phyloP scores from a whole-genome alignment of 2,329 filamentous ascomycete species.

The Cordyceps farinosa region DNA sequence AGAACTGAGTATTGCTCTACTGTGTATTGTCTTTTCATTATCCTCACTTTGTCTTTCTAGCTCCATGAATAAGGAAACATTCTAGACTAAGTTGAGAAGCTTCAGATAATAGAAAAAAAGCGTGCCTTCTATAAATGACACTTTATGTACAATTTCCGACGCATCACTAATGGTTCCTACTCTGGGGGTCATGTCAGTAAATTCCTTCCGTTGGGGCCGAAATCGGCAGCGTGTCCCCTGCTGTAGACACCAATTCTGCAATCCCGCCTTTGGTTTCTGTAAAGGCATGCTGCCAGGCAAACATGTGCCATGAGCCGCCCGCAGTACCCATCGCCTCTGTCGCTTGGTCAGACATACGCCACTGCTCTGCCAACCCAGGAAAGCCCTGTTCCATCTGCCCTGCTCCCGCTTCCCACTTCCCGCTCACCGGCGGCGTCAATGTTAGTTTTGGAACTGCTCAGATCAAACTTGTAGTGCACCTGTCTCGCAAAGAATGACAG shows the following conservation, averaged over 20 bases:
- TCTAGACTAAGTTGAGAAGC: too few species aligned
- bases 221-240: background rate
- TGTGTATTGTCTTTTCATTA: too few species aligned
- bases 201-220: background rate
- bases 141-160: background rate
- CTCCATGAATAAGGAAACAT: too few species aligned
- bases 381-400: background rate
- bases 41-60: too few species aligned
- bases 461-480: background rate
- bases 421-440: background rate
- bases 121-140: background rate
- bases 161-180: too few species aligned
- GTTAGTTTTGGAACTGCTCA: background rate
- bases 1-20: too few species aligned
- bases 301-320: background rate
- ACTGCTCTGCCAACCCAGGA: background rate
- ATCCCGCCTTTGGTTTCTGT: background rate
- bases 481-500: background rate
- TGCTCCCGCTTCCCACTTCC: background rate
- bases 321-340: background rate
- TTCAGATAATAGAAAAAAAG: background rate
- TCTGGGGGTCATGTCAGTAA: too few species aligned
- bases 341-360: background rate
- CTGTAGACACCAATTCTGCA: background rate
- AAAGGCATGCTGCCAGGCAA: background rate